phyloP scores from a whole-genome alignment of 257 asterid species.

The Capsicum chinense region DNA sequence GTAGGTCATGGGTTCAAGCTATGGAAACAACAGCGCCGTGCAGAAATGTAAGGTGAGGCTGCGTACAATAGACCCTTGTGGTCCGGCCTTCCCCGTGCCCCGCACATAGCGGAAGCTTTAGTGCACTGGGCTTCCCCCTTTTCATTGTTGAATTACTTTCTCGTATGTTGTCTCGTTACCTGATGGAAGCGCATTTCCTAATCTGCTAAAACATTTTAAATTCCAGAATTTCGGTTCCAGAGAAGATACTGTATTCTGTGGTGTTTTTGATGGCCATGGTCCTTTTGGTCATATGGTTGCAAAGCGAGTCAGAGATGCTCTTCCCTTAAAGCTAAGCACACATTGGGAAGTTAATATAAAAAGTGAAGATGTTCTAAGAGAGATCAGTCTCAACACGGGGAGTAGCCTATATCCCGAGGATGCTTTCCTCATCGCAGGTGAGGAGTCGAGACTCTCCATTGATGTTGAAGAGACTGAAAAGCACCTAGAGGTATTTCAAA shows the following conservation, averaged over 20 bases:
- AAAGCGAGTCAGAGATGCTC: slow-evolving; percentile 70
- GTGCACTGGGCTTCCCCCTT: background rate
- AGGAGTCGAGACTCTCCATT: slow-evolving; percentile 55
- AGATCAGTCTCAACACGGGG: slow-evolving; percentile 49
- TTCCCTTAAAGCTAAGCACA: slow-evolving; percentile 67
- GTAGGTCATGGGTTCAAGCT: no score
- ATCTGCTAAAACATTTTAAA: slow-evolving; percentile 16
- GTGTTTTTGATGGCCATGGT: slow-evolving; percentile 84
- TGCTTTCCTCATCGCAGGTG: slow-evolving; percentile 52
- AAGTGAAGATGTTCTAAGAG: slow-evolving; percentile 57
- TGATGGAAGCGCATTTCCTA: background rate
- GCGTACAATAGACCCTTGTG: no score
- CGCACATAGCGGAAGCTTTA: no score
- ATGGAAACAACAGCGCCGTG: no score
- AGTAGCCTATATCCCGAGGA: slow-evolving; percentile 55
- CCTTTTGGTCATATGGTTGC: slow-evolving; percentile 87
- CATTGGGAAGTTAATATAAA: slow-evolving; percentile 72
- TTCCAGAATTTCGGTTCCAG: slow-evolving; percentile 75
- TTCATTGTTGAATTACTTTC: background rate
- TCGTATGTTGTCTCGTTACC: background rate
- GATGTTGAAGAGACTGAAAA: slow-evolving; percentile 48
- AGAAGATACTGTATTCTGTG: slow-evolving; percentile 76
- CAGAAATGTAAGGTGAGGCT: no score
- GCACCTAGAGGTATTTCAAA: slow-evolving; percentile 22
- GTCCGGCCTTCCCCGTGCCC: no score